Evolutionary conservation across 2,329 filamentous ascomycete species (phyloP), one percentile per base, ranked within the genome.

Genomic region (Colletotrichum filicis): DNA sequence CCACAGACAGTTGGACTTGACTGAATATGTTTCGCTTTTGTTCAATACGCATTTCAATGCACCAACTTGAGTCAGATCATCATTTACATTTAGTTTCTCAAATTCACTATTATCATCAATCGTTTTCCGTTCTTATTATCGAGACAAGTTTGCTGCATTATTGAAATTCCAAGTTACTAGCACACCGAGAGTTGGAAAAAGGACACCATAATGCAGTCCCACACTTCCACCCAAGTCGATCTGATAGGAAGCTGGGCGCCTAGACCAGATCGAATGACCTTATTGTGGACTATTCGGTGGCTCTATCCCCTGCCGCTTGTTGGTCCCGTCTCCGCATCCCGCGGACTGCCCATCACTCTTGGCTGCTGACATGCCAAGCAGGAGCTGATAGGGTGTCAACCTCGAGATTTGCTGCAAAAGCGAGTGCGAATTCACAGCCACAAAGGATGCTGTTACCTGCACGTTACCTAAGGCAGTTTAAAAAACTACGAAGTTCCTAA

Each of bases 321-420:
- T 49, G 19, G 19, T 42, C 24, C 37, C n/a, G 67, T n/a, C 26
- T 16, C 19, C 64, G 49, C 68, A 9, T 52, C 8, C 68, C 62
- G 68, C 55, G 68, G 56, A 9, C 35, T 30, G 28, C 56, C 35
- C 28, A 9, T 19, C 37, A 3, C 5, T 56, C 64, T 68, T 62
- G 64, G 64, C 30, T 56, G 64, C 64, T 68, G 57, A 71, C 57
- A 30, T 61, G 64, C 68, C 68, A 71, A 68, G 64, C 19, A n/a
- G n/a, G 42, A 42, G 68, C 57, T 62, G 68, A 52, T 16, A n/a
- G 32, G 14, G 6, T 46, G n/a, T 28, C 14, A n/a, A 2, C 22
- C 2, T 19, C 24, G 9, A 24, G 24, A 9, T 11, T 42, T 24
- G 68, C 30, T 30, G 30, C 28, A 12, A 1, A 32, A 35, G 57